Percentiles rank a stretch among this genome's conserved stretches.
These are phyloP conservation scores for Russula emetica DNA, from an alignment of 768 basidiomycete genomes.

Conservation along the genomic window DNA sequence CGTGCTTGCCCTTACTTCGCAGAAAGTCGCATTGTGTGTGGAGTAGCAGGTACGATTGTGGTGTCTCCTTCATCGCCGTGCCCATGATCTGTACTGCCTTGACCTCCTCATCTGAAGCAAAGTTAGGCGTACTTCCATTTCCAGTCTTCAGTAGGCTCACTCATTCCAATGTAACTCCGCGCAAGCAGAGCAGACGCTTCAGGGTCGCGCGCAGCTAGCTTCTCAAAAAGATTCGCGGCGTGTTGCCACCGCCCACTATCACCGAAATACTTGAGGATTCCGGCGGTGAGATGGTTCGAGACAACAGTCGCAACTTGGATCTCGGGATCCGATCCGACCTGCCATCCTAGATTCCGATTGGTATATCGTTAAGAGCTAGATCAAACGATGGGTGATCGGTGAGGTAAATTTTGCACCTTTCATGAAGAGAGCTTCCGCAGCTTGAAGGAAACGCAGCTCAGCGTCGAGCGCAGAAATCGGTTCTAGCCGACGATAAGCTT, in stretches of 20 bases:
- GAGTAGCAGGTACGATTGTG: conserved; percentile 89
- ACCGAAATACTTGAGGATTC: conserved; percentile 95
- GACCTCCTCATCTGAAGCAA: conserved; percentile 83
- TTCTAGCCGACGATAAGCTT: conserved; percentile 93
- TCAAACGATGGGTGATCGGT: not conserved
- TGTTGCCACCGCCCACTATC: conserved; percentile 83
- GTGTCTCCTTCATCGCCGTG: conserved; percentile 73
- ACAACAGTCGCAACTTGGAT: conserved; percentile 97
- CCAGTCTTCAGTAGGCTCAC: conserved; percentile 46
- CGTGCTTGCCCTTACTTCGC: conserved; percentile 73
- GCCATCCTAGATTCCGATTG: conserved; percentile 66
- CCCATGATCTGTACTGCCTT: conserved; percentile 95
- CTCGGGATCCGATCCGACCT: conserved; percentile 96
- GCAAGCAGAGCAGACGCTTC: conserved; percentile 88
- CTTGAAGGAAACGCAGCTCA: conserved; percentile 85
- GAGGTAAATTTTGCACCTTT: conserved; percentile 51
- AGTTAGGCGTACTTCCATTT: not conserved
- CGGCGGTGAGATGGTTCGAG: conserved; percentile 93
- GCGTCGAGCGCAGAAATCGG: conserved; percentile 87
- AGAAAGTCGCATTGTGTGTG: conserved; percentile 95
- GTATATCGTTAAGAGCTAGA: not conserved
- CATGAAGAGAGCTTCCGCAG: conserved; percentile 81
- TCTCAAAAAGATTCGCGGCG: conserved; percentile 92
- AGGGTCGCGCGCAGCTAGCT: conserved; percentile 76
- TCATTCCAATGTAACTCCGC: conserved; percentile 93